phyloP scores from a whole-genome alignment of 805 yeast species.

The Yarrowia divulgata region DNA sequence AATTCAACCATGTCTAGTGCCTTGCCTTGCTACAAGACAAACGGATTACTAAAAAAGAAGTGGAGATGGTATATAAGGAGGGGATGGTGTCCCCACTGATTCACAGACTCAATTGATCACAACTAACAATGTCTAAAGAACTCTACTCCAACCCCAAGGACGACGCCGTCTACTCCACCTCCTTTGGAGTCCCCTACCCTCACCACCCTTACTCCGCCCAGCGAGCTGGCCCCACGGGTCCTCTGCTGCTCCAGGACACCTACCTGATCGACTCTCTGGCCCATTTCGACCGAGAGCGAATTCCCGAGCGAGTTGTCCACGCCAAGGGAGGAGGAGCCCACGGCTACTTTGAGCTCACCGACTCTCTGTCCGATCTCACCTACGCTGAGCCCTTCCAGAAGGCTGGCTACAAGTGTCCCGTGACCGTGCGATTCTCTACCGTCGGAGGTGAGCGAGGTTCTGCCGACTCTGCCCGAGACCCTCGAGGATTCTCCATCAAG shows the following conservation, averaged over 20 bases:
- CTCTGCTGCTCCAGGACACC: slow-evolving; percentile 80
- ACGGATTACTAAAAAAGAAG: not conserved
- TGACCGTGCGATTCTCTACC: slow-evolving; percentile 78
- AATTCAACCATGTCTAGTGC: not conserved
- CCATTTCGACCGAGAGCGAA: slow-evolving; percentile 88
- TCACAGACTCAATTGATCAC: not conserved
- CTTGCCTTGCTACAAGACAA: not conserved
- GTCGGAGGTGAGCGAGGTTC: slow-evolving; percentile 88
- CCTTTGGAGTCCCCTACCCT: slow-evolving; percentile 39
- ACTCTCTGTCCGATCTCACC: slow-evolving; percentile 77
- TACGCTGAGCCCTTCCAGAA: slow-evolving; percentile 69
- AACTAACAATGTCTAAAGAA: slow-evolving; percentile 18
- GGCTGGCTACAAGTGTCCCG: slow-evolving; percentile 75
- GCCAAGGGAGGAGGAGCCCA: slow-evolving; percentile 94
- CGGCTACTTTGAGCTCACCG: slow-evolving; percentile 86
- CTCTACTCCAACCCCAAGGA: slow-evolving; percentile 28
- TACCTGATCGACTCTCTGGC: slow-evolving; percentile 81
- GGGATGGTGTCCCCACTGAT: no score
- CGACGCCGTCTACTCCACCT: slow-evolving; percentile 38
- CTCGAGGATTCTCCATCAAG: slow-evolving; percentile 84
- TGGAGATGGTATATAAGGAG: not conserved
- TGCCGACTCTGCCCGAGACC: slow-evolving; percentile 85
- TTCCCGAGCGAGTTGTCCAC: slow-evolving; percentile 92
- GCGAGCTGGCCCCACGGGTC: slow-evolving; percentile 78
- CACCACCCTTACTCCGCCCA: slow-evolving; percentile 47